A percentile compares a stretch with the other conserved stretches of the same genome.
phyloP scores from a whole-genome alignment of 306 rosid genomes.

The Quercus dentata region DNA sequence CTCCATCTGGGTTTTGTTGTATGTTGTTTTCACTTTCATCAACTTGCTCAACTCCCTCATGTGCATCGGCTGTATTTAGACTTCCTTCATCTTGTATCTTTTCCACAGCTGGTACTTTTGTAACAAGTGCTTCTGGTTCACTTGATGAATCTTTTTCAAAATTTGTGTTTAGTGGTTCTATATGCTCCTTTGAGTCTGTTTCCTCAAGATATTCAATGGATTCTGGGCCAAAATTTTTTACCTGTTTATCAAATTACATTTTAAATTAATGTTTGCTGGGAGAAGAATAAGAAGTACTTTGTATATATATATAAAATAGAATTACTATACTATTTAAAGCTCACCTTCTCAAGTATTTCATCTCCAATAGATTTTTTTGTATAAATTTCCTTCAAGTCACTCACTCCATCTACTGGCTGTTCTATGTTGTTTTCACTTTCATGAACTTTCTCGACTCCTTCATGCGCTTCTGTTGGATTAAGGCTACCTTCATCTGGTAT shows the following conservation, averaged over 20 bases:
- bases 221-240: neutral
- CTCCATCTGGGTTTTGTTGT: neutral
- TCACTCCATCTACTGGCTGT: neutral
- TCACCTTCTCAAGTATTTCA: slow-evolving; percentile 18
- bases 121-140: too few relatives aligned
- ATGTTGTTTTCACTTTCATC: neutral
- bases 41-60: neutral
- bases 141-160: neutral
- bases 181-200: neutral
- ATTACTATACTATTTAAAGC: neutral
- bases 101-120: too few relatives aligned
- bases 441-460: neutral
- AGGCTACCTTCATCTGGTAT: neutral
- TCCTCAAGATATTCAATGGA: neutral
- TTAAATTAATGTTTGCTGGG: too few relatives aligned
- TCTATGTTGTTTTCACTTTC: neutral
- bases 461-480: neutral
- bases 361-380: neutral
- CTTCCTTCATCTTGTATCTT: too few relatives aligned
- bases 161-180: neutral
- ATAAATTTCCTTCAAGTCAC: neutral
- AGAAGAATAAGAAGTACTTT: too few relatives aligned
- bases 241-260: too few relatives aligned
- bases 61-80: neutral
- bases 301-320: too few relatives aligned